These are phyloP conservation scores for Dovyalis caffra DNA, from an alignment of 345 rosid species.

Conservation along the genomic window DNA sequence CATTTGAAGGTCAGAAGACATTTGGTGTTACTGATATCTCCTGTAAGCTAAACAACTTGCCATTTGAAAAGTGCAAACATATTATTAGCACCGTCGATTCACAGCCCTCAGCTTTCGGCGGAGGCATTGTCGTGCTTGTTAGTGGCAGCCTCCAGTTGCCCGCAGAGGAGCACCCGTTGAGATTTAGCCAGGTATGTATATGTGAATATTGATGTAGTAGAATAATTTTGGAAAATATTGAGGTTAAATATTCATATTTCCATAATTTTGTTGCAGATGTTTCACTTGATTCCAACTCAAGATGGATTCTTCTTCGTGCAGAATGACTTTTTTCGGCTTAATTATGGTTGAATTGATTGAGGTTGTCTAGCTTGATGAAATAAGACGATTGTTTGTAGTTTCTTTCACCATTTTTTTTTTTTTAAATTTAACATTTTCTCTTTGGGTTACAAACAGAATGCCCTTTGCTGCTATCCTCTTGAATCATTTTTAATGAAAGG, in stretches of 20 bases:
- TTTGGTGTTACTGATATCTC: constrained; percentile 56
- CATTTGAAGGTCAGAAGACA: constrained; percentile 70
- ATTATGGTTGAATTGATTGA: constrained; percentile 43
- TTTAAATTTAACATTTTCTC: too few species aligned
- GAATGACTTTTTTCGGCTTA: constrained; percentile 86
- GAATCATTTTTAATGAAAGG: too few species aligned
- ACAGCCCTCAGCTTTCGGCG: constrained; percentile 59
- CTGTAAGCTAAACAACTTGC: constrained; percentile 57
- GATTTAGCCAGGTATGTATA: constrained; percentile 84
- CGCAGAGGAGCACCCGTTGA: constrained; percentile 63
- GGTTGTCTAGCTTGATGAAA: neutral
- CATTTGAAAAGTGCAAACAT: constrained; percentile 71
- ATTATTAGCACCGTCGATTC: constrained; percentile 65
- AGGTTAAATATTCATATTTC: too few species aligned
- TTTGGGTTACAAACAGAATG: too few species aligned
- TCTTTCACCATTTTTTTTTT: neutral
- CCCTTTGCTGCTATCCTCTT: too few species aligned
- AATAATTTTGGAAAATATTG: too few species aligned
- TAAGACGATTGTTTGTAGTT: neutral
- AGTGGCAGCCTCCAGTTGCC: constrained; percentile 72
- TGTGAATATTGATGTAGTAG: too few species aligned
- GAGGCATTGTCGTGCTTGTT: constrained; percentile 68
- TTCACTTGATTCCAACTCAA: constrained; percentile 56
- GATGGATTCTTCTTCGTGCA: constrained; percentile 67
- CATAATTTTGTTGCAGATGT: constrained; percentile 46